These are phyloP conservation scores for Pholiota microspora DNA, from an alignment of 768 basidiomycete genomes.

Conservation along the genomic window DNA sequence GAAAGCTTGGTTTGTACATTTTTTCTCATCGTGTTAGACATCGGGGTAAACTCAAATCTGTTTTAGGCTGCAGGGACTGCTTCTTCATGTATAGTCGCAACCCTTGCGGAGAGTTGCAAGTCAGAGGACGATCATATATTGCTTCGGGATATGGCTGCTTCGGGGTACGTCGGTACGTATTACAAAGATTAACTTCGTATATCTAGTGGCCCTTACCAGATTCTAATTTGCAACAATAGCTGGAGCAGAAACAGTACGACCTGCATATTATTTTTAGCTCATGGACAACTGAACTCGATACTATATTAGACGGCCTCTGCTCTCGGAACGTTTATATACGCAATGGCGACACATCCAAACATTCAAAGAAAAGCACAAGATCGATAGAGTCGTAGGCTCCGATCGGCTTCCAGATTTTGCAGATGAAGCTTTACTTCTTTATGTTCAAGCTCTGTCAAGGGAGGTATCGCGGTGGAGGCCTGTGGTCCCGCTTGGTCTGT, in stretches of 20 bases:
- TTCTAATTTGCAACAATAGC: not conserved
- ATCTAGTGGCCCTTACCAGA: too few species aligned
- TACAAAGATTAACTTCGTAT: too few species aligned
- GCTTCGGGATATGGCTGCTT: not conserved
- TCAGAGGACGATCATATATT: not conserved
- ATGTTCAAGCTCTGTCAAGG: slow-evolving; percentile 20
- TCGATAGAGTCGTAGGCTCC: slow-evolving; percentile 30
- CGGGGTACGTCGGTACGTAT: not conserved
- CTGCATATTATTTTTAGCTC: not conserved
- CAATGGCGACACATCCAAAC: slow-evolving; percentile 27
- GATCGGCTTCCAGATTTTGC: slow-evolving; percentile 26
- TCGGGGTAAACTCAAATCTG: not conserved
- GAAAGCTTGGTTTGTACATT: not conserved
- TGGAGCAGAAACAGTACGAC: not conserved
- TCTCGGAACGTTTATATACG: slow-evolving; percentile 23
- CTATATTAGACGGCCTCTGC: slow-evolving; percentile 10
- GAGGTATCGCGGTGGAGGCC: slow-evolving; percentile 21
- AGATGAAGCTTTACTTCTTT: slow-evolving; percentile 28
- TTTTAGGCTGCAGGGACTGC: not conserved
- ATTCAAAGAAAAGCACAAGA: slow-evolving; percentile 30
- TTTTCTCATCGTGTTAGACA: not conserved
- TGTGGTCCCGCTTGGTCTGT: slow-evolving; percentile 16
- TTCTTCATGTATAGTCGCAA: not conserved
- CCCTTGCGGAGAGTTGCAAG: not conserved
- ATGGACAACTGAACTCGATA: not conserved